Evolutionary conservation across 2,329 filamentous ascomycete species (phyloP).

Genomic region (Cladosporium phlei): DNA sequence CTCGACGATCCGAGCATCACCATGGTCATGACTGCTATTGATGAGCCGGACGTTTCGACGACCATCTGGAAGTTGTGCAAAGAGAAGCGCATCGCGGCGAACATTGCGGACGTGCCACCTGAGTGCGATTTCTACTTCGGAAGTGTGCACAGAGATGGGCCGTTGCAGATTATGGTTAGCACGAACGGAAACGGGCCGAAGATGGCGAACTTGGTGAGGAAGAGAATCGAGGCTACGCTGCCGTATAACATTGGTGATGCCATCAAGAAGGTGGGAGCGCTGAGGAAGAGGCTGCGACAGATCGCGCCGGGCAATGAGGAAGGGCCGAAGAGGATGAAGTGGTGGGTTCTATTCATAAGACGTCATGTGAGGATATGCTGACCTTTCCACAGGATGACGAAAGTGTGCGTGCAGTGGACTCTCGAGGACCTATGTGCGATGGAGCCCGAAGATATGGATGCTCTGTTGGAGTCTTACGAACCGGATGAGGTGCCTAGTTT

Average conservation of each 20-base stretch:
- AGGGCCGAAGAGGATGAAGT: constrained; percentile 83
- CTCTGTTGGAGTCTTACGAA: constrained; percentile 70
- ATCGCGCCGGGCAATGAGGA: constrained; percentile 68
- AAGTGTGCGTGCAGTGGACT: constrained; percentile 80
- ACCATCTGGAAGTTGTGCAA: constrained; percentile 93
- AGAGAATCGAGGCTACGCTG: constrained; percentile 71
- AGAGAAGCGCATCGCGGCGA: constrained; percentile 74
- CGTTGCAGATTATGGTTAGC: constrained; percentile 96
- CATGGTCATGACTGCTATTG: constrained; percentile 90
- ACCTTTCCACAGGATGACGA: constrained; percentile 69
- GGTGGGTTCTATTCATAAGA: constrained; percentile 50
- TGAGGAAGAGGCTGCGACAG: constrained; percentile 73
- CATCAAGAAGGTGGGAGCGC: constrained; percentile 74
- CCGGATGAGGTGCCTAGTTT: constrained; percentile 42
- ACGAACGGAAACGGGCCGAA: constrained; percentile 96
- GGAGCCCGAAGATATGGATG: constrained; percentile 75
- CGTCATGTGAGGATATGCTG: constrained; percentile 22
- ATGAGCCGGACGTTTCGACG: constrained; percentile 86
- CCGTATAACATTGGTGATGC: constrained; percentile 78
- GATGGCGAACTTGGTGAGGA: constrained; percentile 78
- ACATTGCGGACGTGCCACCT: constrained; percentile 92
- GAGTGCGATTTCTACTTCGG: constrained; percentile 99
- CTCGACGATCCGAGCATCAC: constrained; percentile 64
- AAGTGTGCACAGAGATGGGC: constrained; percentile 88
- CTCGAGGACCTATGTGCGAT: constrained; percentile 80